Conservation (phyloP, 768 basidiomycete genomes). For the Tremella mesenterica region DNA sequence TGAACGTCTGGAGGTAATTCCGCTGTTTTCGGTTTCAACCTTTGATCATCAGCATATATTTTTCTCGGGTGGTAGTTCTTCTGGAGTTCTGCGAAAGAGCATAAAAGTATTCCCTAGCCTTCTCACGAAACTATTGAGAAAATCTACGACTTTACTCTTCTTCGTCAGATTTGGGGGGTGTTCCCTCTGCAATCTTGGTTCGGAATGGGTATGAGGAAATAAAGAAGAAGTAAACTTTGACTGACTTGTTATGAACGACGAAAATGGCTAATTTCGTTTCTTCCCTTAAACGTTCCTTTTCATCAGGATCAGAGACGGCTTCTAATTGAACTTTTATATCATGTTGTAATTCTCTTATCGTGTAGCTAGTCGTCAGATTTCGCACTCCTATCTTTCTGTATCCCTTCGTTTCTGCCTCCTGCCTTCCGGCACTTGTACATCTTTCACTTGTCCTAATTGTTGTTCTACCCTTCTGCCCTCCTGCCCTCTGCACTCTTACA, state of each 20-base stretch:
- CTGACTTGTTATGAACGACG: slow-evolving; percentile 54
- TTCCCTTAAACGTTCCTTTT: slow-evolving; percentile 62
- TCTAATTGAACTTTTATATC: slow-evolving; percentile 60
- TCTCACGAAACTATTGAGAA: too few species aligned
- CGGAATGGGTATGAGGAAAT: not conserved
- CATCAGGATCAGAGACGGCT: slow-evolving; percentile 59
- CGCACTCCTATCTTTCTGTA: too few species aligned
- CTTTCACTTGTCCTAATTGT: too few species aligned
- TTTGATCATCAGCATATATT: slow-evolving; percentile 47
- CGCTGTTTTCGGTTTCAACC: slow-evolving; percentile 76
- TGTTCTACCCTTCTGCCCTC: too few species aligned
- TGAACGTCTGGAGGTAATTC: slow-evolving; percentile 57
- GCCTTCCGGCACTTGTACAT: too few species aligned
- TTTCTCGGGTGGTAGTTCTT: not conserved
- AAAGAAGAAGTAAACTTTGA: not conserved
- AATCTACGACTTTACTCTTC: too few species aligned
- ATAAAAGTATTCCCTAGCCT: too few species aligned
- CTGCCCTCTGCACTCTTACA: too few species aligned
- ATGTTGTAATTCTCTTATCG: slow-evolving; percentile 75
- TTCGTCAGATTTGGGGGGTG: too few species aligned
- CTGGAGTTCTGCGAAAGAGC: not conserved
- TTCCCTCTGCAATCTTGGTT: too few species aligned
- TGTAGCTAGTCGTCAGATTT: slow-evolving; percentile 56
- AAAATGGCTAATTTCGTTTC: slow-evolving; percentile 83
- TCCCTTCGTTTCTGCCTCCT: too few species aligned